Base-by-base conservation (phyloP, 805 yeast genomes). In the Wickerhamiella kurtzmanii region DNA sequence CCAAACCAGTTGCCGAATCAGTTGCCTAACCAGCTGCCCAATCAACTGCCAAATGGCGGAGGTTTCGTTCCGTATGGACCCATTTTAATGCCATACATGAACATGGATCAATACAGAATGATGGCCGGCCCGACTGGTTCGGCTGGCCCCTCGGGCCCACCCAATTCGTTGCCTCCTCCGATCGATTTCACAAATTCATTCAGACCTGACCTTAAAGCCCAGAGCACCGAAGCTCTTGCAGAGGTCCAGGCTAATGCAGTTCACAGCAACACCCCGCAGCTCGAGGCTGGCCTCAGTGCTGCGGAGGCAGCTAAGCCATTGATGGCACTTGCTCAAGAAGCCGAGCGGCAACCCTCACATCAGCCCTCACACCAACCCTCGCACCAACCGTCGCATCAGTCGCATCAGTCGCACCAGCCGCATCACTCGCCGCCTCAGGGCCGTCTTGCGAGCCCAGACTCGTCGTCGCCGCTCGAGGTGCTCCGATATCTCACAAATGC, bases 151-250 rank as follows among this genome's bases (percentile, higher is more conserved):
- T 18, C 9, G 9, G 15, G 35, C 11, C 9, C 32, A 25, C 25
- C 6, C 22, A 19, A 16, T 9, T 22, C 17, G 16, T 18, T 53
- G 1, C 68, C 68, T 8, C 67, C 67, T 3, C 67, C 70, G 2
- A 63, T 68, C 42, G 72, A 68, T 48, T 68, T 68, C 52, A 68
- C 72, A 0, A 59, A 67, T 15, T 61, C 67, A 49, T 68, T 64
- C 49, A 48, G 56, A 18, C 44, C 37, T 3, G 32, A 38, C 32
- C 20, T 13, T 28, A 19, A 22, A 5, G 28, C 22, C 17, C 28
- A 38, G 28, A 15, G 32, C 17, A 17, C 22, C 15, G 44, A 38
- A 11, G 16, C 25, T 18, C 9, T 18, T 6, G n/a, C 41, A 8
- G n/a, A 6, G 5, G 41, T 6, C 9, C 25, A 21, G 25, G 41